Conservation (phyloP, 176 grass and related monocot species). For the Aegilops umbellulata region DNA sequence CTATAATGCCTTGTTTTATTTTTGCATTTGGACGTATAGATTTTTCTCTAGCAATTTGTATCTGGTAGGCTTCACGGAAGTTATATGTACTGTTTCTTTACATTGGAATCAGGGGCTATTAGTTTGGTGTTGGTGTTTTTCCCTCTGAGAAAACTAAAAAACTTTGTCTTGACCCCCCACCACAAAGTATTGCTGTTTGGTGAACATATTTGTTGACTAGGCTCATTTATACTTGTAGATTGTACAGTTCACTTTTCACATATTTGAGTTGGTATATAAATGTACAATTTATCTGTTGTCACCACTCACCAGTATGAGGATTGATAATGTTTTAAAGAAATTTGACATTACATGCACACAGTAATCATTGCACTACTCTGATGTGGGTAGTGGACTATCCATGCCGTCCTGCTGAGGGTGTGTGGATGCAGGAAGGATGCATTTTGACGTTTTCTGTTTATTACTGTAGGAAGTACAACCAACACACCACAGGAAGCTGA, state of each 20-base stretch:
- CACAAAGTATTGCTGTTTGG: constrained; percentile 9
- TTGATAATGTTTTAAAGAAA: background rate
- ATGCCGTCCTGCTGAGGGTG: background rate
- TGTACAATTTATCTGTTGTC: no score
- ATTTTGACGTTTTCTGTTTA: constrained; percentile 29
- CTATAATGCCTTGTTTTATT: constrained; percentile 29
- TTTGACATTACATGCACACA: background rate
- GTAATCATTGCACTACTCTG: constrained; percentile 5
- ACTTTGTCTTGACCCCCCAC: background rate
- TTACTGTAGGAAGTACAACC: constrained; percentile 33
- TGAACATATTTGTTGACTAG: background rate
- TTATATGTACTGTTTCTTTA: background rate
- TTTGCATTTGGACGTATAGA: constrained; percentile 2
- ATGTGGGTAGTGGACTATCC: background rate
- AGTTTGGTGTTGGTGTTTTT: constrained; percentile 9
- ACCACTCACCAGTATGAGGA: background rate
- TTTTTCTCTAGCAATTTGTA: background rate
- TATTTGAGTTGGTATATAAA: no score
- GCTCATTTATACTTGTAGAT: background rate
- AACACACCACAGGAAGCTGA: constrained; percentile 26
- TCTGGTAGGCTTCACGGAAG: background rate
- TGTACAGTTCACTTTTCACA: no score
- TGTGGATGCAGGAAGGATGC: constrained; percentile 5
- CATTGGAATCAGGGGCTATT: background rate
- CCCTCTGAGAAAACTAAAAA: background rate